phyloP scores from a whole-genome alignment of 208 protist genomes.

The Acanthamoeba divionensis region DNA sequence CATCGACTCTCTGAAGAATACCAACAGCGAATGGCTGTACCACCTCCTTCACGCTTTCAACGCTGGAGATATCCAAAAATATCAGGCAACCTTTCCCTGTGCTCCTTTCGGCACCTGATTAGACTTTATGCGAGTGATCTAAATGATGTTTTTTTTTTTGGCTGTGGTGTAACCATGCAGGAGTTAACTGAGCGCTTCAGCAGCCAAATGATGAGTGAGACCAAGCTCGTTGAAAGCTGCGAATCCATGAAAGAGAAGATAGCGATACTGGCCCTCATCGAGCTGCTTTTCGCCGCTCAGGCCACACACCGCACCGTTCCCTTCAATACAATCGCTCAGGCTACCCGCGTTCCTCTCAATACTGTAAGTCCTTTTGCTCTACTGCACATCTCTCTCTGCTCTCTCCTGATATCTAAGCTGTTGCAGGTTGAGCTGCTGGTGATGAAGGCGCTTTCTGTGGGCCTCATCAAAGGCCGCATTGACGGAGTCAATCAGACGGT shows the following conservation, averaged over 20 bases:
- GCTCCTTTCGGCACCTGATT: not conserved
- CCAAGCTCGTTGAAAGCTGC: constrained; percentile 62
- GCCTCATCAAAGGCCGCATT: constrained; percentile 90
- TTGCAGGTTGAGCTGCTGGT: constrained; percentile 90
- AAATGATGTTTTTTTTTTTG: not conserved
- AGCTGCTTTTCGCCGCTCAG: constrained; percentile 92
- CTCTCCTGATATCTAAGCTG: not conserved
- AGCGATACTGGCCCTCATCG: constrained; percentile 91
- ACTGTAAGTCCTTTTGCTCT: constrained; percentile 22
- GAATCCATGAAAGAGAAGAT: constrained; percentile 83
- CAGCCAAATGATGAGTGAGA: not conserved
- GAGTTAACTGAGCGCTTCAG: not conserved
- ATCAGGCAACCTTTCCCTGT: constrained; percentile 47
- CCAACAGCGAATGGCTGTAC: constrained; percentile 76
- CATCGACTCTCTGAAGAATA: constrained; percentile 70
- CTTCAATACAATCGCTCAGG: constrained; percentile 78
- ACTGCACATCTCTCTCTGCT: not conserved
- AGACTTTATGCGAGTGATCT: not conserved
- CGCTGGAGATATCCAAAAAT: constrained; percentile 77
- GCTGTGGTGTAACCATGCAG: no score
- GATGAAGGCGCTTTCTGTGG: constrained; percentile 90
- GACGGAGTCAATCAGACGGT: constrained; percentile 87
- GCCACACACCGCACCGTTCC: constrained; percentile 88
- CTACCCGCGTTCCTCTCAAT: constrained; percentile 57
- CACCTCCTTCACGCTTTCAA: constrained; percentile 81